Base-by-base conservation (phyloP, 2,329 filamentous ascomycete species). In the Lecanicillium sp. region DNA sequence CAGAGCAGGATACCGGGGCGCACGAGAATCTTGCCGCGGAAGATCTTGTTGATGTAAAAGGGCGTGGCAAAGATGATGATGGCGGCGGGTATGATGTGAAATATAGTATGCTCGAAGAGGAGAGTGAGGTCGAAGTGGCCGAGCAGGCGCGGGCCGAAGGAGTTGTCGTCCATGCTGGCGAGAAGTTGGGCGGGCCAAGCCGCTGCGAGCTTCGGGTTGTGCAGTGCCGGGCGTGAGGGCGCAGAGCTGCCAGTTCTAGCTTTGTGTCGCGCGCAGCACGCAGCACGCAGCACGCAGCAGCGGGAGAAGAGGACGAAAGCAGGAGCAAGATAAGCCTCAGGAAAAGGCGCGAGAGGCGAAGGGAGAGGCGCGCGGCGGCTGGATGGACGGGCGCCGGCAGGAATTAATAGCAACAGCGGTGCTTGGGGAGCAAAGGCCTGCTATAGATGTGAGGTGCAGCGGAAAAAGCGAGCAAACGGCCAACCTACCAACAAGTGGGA, bases 1-100 rank as follows among this genome's bases (percentile, higher is more conserved):
- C 59, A 60, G 0, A 61, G 15, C n/a, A 60, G 12, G 4, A 2
- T 14, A 2, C 55, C 54, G 0, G 20, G 2, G 6, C 32, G 33
- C 0, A 55, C 49, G 1, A 29, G n/a, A 14, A 12, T 42, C 5
- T 1, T 51, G 39, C 30, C 48, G 7, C 17, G 14, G 9, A 23
- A 14, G 17, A 37, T 12, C 2, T 11, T 49, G 15, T 38, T 19
- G 6, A 44, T 17, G 33, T 49, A 44, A 2, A 43, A 48, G 1
- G 52, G 45, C 3, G 41, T 49, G 1, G 46, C 29, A 9, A 50
- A 52, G 19, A 53, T 39, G 1, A 62, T 2, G 15, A 49, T n/a
- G 1, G 33, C 30, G 4, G 33, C 17, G 1, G 47, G 47, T 6
- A 35, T 5, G 12, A 49, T 40, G 15, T 35, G 4, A 9, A 49